Evolutionary conservation across 257 asterid species (phyloP).

Genomic region (Ilex asprella): DNA sequence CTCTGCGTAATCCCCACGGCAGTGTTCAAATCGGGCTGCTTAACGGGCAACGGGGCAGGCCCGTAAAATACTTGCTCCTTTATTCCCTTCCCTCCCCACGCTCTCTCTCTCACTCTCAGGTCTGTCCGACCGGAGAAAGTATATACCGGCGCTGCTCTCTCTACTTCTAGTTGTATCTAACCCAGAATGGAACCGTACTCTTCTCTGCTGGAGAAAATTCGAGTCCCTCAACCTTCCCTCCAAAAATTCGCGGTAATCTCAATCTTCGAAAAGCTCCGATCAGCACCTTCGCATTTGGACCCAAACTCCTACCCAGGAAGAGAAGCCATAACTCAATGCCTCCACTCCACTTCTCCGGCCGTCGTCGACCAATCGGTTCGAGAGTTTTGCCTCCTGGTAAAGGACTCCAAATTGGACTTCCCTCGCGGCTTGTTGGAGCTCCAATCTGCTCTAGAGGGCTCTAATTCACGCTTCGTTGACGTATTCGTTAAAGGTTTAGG

Average conservation of each 20-base stretch:
- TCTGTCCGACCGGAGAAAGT: no score
- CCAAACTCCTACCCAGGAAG: conserved; percentile 45
- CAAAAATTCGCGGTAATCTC: conserved; percentile 78
- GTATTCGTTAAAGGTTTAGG: conserved; percentile 65
- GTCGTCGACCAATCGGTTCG: conserved; percentile 79
- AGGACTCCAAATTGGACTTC: conserved; percentile 62
- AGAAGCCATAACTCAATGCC: conserved; percentile 68
- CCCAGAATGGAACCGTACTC: conserved; percentile 43
- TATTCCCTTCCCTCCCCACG: no score
- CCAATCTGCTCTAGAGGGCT: conserved; percentile 79
- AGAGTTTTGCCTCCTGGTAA: conserved; percentile 80
- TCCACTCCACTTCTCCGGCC: conserved; percentile 61
- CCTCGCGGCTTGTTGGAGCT: conserved; percentile 66
- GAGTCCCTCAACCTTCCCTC: conserved; percentile 78
- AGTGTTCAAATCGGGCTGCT: no score
- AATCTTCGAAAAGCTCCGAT: conserved; percentile 66
- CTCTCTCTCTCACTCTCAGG: no score
- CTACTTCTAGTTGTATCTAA: not conserved
- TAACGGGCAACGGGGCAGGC: no score
- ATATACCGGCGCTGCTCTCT: not conserved
- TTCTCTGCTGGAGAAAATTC: conserved; percentile 52
- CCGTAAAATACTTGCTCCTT: no score
- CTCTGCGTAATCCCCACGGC: no score
- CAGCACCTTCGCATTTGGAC: conserved; percentile 42
- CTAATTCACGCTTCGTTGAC: conserved; percentile 35